These are phyloP conservation scores for Phytophthora pini DNA, from an alignment of 352 stramenopile species.

Conservation along the genomic window DNA sequence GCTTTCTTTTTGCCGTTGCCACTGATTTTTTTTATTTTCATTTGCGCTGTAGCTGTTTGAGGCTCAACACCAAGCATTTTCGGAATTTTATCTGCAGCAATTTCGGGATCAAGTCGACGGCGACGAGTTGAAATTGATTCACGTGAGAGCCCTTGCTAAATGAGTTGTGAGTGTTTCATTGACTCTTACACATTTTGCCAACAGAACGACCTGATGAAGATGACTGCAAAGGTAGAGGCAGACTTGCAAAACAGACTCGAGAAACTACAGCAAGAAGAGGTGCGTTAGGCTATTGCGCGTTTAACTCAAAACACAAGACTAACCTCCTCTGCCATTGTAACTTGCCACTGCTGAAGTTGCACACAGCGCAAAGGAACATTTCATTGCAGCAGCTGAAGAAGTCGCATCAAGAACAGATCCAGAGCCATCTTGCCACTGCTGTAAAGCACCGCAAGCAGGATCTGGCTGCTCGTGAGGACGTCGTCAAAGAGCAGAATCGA, in stretches of 20 bases:
- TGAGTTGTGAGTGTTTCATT: not conserved
- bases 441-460: conserved; percentile 30
- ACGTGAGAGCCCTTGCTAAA: conserved; percentile 14
- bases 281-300: not conserved
- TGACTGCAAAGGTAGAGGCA: conserved; percentile 26
- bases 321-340: not conserved
- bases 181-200: not conserved
- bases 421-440: conserved; percentile 21
- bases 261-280: conserved; percentile 32
- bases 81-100: conserved; percentile 39
- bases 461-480: conserved; percentile 23
- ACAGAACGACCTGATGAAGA: conserved; percentile 32
- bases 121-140: conserved; percentile 29
- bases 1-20: not conserved
- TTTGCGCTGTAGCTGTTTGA: conserved; percentile 31
- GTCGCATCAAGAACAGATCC: conserved; percentile 40
- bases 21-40: not conserved
- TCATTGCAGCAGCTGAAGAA: conserved; percentile 34
- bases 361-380: conserved; percentile 27
- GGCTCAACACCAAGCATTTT: conserved; percentile 34
- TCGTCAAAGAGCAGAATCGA: conserved; percentile 23
- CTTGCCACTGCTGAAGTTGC: conserved; percentile 8
- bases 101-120: conserved; percentile 22
- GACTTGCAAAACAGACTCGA: conserved; percentile 28
- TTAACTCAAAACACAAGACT: not conserved